phyloP scores from a whole-genome alignment of 1,284 basidiomycete genomes.

The Rhodofomes roseus region DNA sequence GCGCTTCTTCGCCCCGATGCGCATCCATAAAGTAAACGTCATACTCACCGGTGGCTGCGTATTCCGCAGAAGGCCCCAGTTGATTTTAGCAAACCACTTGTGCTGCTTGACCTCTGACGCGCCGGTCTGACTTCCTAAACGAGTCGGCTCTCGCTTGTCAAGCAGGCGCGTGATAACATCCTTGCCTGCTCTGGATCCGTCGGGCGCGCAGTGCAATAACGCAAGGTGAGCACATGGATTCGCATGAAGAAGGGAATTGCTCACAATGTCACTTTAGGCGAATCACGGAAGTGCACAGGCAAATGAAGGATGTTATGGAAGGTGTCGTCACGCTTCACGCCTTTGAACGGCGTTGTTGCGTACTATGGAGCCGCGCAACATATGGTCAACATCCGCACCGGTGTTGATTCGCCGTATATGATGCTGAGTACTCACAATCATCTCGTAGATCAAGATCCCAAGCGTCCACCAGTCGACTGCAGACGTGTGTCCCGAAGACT shows the following conservation, averaged over 20 bases:
- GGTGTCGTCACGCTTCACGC: constrained; percentile 89
- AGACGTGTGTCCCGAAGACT: constrained; percentile 94
- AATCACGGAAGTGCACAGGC: constrained; percentile 87
- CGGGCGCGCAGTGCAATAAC: neutral
- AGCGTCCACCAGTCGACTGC: constrained; percentile 99
- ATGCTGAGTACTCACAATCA: constrained; percentile 78
- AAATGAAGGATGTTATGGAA: constrained; percentile 93
- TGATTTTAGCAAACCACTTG: constrained; percentile 96
- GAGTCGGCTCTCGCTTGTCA: constrained; percentile 89
- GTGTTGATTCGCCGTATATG: neutral
- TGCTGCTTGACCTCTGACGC: constrained; percentile 99
- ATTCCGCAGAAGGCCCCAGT: constrained; percentile 95
- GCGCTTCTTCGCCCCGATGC: neutral
- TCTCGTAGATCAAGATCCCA: constrained; percentile 98
- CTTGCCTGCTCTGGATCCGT: constrained; percentile 68
- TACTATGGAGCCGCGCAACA: constrained; percentile 50
- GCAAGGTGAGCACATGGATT: neutral
- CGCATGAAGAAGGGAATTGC: constrained; percentile 31
- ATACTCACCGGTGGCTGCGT: constrained; percentile 84
- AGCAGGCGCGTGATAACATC: constrained; percentile 85
- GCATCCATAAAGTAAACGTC: neutral
- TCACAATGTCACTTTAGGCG: constrained; percentile 80
- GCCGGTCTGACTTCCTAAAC: constrained; percentile 89
- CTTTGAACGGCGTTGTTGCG: constrained; percentile 99
- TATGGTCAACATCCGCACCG: constrained; percentile 7